phyloP scores from a whole-genome alignment of 2,329 filamentous ascomycete species.

The Zasmidium angulare region DNA sequence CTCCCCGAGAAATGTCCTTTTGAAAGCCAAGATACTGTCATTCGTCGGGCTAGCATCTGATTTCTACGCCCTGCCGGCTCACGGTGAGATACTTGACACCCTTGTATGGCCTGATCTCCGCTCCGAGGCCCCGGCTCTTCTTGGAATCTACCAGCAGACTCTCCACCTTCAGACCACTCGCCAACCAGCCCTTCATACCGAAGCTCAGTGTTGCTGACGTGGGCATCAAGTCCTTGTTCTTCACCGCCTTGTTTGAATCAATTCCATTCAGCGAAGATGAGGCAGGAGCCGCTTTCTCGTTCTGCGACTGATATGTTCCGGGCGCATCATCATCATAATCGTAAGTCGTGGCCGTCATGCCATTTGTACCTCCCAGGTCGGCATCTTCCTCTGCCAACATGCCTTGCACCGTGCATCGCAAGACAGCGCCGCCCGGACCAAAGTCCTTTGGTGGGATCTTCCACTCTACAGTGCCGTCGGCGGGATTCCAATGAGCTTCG shows the following conservation, averaged over 20 bases:
- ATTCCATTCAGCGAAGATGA: constrained; percentile 10
- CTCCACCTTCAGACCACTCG: constrained; percentile 64
- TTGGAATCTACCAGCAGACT: constrained; percentile 65
- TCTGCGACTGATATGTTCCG: constrained; percentile 31
- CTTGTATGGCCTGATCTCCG: constrained; percentile 91
- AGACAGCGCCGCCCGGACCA: constrained; percentile 52
- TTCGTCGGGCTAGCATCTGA: constrained; percentile 39
- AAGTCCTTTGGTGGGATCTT: constrained; percentile 76
- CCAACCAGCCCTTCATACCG: constrained; percentile 62
- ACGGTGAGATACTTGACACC: constrained; percentile 95
- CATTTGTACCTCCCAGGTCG: constrained; percentile 40
- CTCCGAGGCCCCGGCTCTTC: constrained; percentile 80
- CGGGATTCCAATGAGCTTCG: constrained; percentile 77
- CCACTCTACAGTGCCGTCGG: constrained; percentile 77
- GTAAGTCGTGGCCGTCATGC: constrained; percentile 43
- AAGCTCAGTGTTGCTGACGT: constrained; percentile 48
- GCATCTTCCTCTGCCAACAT: constrained; percentile 49
- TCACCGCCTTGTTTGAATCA: constrained; percentile 12
- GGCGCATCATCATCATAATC: constrained; percentile 38
- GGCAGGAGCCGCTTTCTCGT: constrained; percentile 41
- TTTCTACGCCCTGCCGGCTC: constrained; percentile 56
- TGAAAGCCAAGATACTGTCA: neutral
- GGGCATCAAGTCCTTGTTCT: constrained; percentile 50
- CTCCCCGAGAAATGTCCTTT: neutral
- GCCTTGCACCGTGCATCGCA: constrained; percentile 80